Conservation (phyloP, 495 filamentous ascomycete genomes). For the Aspergillus heteromorphus region DNA sequence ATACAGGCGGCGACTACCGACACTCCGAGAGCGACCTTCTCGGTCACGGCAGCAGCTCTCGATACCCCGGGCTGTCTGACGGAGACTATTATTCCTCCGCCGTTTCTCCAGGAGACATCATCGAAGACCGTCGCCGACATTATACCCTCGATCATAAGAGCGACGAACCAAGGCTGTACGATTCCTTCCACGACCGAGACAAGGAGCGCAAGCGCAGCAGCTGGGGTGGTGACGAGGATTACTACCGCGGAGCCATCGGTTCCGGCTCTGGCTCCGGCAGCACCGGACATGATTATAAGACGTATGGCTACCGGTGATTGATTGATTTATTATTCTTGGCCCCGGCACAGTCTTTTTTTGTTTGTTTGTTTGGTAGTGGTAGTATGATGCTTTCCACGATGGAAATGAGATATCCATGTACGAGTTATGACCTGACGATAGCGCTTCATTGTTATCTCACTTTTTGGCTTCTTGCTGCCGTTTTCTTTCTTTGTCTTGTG, state of each 20-base stretch:
- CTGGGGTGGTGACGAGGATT: constrained; percentile 33
- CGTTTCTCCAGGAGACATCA: constrained; percentile 19
- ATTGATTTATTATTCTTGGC: no score
- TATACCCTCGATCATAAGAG: constrained; percentile 21
- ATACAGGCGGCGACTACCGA: constrained; percentile 26
- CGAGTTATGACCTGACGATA: background rate
- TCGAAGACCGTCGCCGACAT: constrained; percentile 27
- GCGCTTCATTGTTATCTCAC: background rate
- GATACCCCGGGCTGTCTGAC: constrained; percentile 20
- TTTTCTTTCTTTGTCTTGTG: background rate
- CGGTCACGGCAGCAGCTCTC: constrained; percentile 8
- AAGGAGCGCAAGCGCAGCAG: constrained; percentile 25
- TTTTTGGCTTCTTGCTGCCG: background rate
- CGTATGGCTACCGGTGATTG: constrained; percentile 24
- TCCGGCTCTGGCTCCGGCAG: constrained; percentile 25
- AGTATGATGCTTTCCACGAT: background rate
- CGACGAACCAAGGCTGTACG: constrained; percentile 23
- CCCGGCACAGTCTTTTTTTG: constrained; percentile 5
- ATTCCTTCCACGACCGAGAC: constrained; percentile 23
- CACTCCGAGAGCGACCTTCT: constrained; percentile 40
- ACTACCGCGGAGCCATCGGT: constrained; percentile 36
- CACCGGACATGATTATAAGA: constrained; percentile 29
- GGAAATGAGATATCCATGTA: constrained; percentile 1
- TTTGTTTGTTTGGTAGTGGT: constrained; percentile 1
- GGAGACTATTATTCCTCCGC: constrained; percentile 27